Evolutionary conservation across 768 basidiomycete species (phyloP).

Genomic region (Lepiota venenata): DNA sequence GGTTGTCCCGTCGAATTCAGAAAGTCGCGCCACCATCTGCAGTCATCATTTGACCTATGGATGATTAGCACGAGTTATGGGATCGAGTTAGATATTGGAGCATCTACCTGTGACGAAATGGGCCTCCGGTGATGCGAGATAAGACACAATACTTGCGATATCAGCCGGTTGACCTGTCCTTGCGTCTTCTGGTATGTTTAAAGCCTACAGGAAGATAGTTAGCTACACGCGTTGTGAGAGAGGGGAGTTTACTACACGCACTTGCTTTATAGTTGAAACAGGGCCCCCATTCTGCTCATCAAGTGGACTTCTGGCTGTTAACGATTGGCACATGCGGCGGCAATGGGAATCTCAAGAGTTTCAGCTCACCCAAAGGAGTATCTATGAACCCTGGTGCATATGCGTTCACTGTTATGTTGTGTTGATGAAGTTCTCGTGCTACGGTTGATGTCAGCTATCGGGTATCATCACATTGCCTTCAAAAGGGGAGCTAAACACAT

Average conservation of each 20-base stretch:
- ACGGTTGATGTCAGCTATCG: not conserved
- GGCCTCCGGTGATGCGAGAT: slow-evolving; percentile 16
- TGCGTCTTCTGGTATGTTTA: not conserved
- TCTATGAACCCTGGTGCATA: slow-evolving; percentile 31
- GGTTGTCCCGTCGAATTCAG: too few relatives aligned
- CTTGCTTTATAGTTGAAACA: not conserved
- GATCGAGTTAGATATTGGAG: too few relatives aligned
- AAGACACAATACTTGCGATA: slow-evolving; percentile 19
- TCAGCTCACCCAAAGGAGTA: slow-evolving; percentile 6
- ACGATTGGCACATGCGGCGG: not conserved
- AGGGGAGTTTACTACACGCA: not conserved
- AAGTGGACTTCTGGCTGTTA: not conserved
- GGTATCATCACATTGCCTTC: too few relatives aligned
- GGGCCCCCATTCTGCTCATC: not conserved
- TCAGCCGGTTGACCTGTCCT: slow-evolving; percentile 10
- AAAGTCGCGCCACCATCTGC: slow-evolving; percentile 19
- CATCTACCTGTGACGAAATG: slow-evolving; percentile 15
- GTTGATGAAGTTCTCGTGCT: slow-evolving; percentile 34
- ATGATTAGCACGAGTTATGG: too few relatives aligned
- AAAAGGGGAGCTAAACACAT: not conserved
- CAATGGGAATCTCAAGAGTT: not conserved
- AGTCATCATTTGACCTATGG: too few relatives aligned
- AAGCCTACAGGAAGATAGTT: not conserved
- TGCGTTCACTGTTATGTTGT: slow-evolving; percentile 40
- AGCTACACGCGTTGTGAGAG: too few relatives aligned